Percentiles rank a stretch among this genome's conserved stretches.
These are phyloP conservation scores for Saccharomyces pastorianus DNA, from an alignment of 1,139 yeast species.

Conservation along the genomic window DNA sequence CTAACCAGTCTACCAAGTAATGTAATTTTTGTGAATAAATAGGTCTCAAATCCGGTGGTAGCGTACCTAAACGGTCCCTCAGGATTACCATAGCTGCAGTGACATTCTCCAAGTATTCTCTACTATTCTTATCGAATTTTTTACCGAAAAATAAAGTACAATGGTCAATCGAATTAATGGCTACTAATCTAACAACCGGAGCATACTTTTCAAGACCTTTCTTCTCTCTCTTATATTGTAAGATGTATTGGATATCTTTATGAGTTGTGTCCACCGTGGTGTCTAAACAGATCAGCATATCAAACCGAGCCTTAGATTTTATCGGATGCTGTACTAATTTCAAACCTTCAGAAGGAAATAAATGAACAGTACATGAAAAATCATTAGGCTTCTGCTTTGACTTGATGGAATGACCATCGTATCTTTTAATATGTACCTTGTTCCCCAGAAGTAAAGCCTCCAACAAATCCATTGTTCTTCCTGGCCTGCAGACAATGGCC, in stretches of 20 bases:
- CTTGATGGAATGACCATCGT: constrained; percentile 49
- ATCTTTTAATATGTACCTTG: constrained; percentile 55
- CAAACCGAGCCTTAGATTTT: constrained; percentile 36
- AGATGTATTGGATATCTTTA: constrained; percentile 29
- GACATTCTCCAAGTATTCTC: constrained; percentile 51
- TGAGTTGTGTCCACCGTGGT: constrained; percentile 47
- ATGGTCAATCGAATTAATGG: constrained; percentile 80
- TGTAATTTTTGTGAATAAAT: constrained; percentile 60
- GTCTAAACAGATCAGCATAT: constrained; percentile 63
- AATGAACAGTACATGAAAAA: constrained; percentile 33
- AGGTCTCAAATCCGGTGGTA: constrained; percentile 75
- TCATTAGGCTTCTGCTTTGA: constrained; percentile 28
- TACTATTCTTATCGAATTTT: constrained; percentile 33
- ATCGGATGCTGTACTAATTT: too few relatives aligned
- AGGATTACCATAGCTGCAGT: constrained; percentile 79
- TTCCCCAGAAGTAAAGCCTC: constrained; percentile 72
- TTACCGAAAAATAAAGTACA: constrained; percentile 42
- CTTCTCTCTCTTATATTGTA: constrained; percentile 19
- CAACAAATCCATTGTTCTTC: constrained; percentile 62
- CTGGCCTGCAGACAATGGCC: constrained; percentile 48
- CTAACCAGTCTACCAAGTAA: constrained; percentile 57
- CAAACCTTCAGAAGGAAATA: constrained; percentile 43
- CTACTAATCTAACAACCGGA: constrained; percentile 61
- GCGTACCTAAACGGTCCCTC: constrained; percentile 72
- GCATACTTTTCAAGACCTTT: constrained; percentile 29